Evolutionary conservation across 257 asterid species (phyloP), one percentile per base, ranked within the genome.

Genomic region (Gynochthodes officinalis): DNA sequence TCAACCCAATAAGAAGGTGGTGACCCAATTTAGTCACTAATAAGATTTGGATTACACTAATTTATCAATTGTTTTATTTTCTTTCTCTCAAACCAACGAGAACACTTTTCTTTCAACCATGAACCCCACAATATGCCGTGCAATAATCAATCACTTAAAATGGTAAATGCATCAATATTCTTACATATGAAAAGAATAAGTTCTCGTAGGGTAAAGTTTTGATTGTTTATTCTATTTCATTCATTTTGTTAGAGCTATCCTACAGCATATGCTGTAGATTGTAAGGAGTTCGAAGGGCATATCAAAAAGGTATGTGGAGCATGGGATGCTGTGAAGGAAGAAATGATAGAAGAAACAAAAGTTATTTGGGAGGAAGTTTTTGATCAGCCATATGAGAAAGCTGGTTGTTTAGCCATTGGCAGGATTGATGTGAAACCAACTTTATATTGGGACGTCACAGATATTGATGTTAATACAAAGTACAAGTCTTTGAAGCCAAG

Each of bases 361-460:
- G 79, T 58, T 77, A 71, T 83, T 18, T 93, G 98, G 98, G 98
- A 93, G 79, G 90, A 79, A 77, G 82, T 80, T 60, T 89, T 86
- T 46, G 89, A 89, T 64, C 90, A 83, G 73, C 96, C 98, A 48
- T 93, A 85, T 50, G 96, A 91, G 86, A 93, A 85, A 83, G 96
- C 96, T 0, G 97, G 98, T 27, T 86, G 86, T 58, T 79, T 80
- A 82, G 71, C 82, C 80, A 71, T 87, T 33, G 69, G 75, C 19
- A 80, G 80, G 78, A 40, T 73, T 59, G 70, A 74, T 28, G 33
- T 75, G n/a, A 86, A 84, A 37, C 83, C 84, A 0, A 92, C 92
- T 52, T 71, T 89, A 42, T 83, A 85, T 81, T 93, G 96, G 98
- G 94, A 84, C 9, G 79, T 87, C 48, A 77, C 86, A 1, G 77